A percentile compares a stretch with the other conserved stretches of the same genome.
phyloP scores from a whole-genome alignment of 768 basidiomycete genomes.

The Leccinum rimulosum region DNA sequence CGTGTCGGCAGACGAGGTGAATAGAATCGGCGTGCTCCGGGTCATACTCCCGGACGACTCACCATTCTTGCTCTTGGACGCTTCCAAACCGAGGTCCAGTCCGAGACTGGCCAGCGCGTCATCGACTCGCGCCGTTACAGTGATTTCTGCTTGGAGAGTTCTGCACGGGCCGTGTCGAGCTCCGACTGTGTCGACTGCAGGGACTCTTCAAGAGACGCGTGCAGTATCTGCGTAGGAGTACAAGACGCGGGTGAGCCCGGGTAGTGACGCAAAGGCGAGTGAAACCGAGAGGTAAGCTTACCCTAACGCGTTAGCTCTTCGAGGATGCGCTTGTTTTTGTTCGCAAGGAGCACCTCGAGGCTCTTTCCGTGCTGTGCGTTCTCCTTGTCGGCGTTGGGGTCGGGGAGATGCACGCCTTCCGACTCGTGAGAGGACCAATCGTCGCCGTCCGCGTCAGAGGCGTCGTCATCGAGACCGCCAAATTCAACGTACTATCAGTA shows the following conservation, averaged over 20 bases:
- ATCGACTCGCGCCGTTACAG: conserved; percentile 40
- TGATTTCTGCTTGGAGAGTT: conserved; percentile 72
- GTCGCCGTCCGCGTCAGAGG: conserved; percentile 55
- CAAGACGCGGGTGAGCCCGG: background rate
- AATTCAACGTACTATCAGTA: conserved; percentile 87
- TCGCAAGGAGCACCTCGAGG: conserved; percentile 85
- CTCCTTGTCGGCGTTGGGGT: conserved; percentile 86
- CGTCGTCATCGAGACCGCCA: conserved; percentile 71
- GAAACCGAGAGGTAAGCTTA: conserved; percentile 29
- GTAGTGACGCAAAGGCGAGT: too few species aligned
- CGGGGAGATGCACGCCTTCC: conserved; percentile 67
- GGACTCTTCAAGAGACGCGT: conserved; percentile 74
- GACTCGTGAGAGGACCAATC: conserved; percentile 40
- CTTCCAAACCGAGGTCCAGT: conserved; percentile 42
- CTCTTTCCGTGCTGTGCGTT: conserved; percentile 76
- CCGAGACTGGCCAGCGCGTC: conserved; percentile 76
- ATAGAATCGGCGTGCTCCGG: conserved; percentile 65
- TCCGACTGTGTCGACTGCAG: conserved; percentile 56
- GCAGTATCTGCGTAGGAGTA: conserved; percentile 58
- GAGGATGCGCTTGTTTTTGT: conserved; percentile 88
- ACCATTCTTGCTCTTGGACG: conserved; percentile 14
- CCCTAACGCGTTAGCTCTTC: too few species aligned
- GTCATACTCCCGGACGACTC: conserved; percentile 25
- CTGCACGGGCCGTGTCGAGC: conserved; percentile 54
- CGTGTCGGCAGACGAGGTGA: conserved; percentile 76